These are phyloP conservation scores for Phyllosticta citribraziliensis DNA, from an alignment of 2,329 filamentous ascomycete genomes.

Conservation along the genomic window DNA sequence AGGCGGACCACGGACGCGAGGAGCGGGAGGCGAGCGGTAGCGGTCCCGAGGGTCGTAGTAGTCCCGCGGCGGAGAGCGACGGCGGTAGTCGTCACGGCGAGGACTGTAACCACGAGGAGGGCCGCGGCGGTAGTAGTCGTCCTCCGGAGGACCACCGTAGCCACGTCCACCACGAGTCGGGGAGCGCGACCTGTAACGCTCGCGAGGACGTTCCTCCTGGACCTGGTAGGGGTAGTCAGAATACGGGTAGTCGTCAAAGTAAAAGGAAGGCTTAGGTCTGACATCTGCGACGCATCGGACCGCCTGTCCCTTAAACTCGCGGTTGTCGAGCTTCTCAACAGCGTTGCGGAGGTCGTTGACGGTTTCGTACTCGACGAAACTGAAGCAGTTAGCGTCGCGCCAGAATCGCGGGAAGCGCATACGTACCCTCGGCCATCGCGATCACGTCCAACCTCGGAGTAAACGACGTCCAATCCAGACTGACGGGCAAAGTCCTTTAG, in stretches of 20 bases:
- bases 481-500: slow-evolving; percentile 98
- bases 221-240: slow-evolving; percentile 22
- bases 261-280: slow-evolving; percentile 30
- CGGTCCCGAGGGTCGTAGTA: slow-evolving; percentile 76
- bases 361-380: slow-evolving; percentile 97
- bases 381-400: slow-evolving; percentile 31
- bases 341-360: slow-evolving; percentile 80
- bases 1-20: slow-evolving; percentile 60
- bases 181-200: slow-evolving; percentile 71
- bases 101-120: slow-evolving; percentile 78
- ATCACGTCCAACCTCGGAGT: slow-evolving; percentile 90
- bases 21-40: slow-evolving; percentile 62
- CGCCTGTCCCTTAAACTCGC: slow-evolving; percentile 82
- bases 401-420: not conserved
- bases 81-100: slow-evolving; percentile 76
- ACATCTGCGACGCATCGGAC: slow-evolving; percentile 87
- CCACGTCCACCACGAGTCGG: slow-evolving; percentile 56
- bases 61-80: slow-evolving; percentile 66
- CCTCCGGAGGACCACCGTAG: slow-evolving; percentile 53
- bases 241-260: slow-evolving; percentile 21
- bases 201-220: slow-evolving; percentile 58
- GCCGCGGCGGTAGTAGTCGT: slow-evolving; percentile 66
- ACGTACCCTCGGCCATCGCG: slow-evolving; percentile 83
- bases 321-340: slow-evolving; percentile 87
- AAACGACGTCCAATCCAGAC: slow-evolving; percentile 94